Evolutionary conservation across 768 basidiomycete genomes (phyloP), one percentile per base, ranked within the genome.

Genomic region (Guyanaporus albipodus): DNA sequence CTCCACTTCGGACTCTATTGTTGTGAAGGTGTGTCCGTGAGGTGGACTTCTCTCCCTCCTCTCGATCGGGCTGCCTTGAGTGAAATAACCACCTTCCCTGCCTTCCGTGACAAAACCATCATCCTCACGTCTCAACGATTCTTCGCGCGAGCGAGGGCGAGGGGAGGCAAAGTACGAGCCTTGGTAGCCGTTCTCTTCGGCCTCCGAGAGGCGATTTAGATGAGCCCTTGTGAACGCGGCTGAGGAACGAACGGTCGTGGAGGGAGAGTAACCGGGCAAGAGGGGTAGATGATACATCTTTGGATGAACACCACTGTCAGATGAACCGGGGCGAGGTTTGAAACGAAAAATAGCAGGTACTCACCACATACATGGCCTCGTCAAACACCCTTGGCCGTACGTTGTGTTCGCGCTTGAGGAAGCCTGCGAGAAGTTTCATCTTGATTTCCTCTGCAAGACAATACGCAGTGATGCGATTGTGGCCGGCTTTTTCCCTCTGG

Each of bases 281-380:
- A 97, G 73, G 2, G 94, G 94, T 0, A 95, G 75, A 62, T 91
- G 87, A 60, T 97, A 95, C 73, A 94, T 84, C 92, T 93, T 23
- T 18, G 24, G 11, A 38, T 8, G 28, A 50, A 23, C 14, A 35
- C 39, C 39, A 22, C 5, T 21, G 26, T 36, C 26, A 43, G 32
- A 45, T 10, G 5, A 49, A n/a, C 14, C 27, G 31, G 36, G 17
- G 15, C 27, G 31, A 41, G 7, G 22, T 18, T 14, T 19, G 7
- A 31, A 8, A 11, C 3, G 28, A 14, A 39, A 15, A 6, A 37
- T 18, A 27, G 8, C 19, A 2, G 26, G 36, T 12, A 76, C 89
- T 70, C 52, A 94, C 93, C 46, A 83, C 87, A 71, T 96, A 96
- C 50, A 95, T 67, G 0, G 92, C 93, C 68, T 97, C 94, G 63